Evolutionary conservation across 441 rosid genomes (phyloP), one percentile per base, ranked within the genome.

Genomic region (Erysimum cheiri): DNA sequence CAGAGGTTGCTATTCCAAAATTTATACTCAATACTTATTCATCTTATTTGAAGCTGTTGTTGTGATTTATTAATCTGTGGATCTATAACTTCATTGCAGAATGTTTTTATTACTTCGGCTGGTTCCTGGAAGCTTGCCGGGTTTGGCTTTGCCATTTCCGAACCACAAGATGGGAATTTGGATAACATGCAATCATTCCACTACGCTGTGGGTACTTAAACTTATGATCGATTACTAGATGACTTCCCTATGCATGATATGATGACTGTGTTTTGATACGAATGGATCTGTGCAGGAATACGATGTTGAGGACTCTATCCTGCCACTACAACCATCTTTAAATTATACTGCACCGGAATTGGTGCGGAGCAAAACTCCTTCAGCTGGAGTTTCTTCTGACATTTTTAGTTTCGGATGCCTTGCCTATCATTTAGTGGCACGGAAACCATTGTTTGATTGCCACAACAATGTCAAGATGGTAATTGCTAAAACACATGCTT

Each of bases 111-210:
- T 72, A 95, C 99, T 28, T 85, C 92, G 37, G 80, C 80, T 81
- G 99, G 99, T 69, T 96, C 98, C 17, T 95, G 99, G 98, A 95
- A 95, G 81, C 97, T 95, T 76, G 89, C 92, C 57, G 99, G 99
- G 69, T 95, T 95, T 81, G 88, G 97, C 57, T 90, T 90, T 84
- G 88, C 98, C 64, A 73, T 89, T 77, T 64, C 96, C 71, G 77
- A 80, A 28, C 91, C 90, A 70, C 93, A 89, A 77, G 74, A 73
- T 15, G 78, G 85, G 44, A 83, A 88, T 76, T 82, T 80, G 71
- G 77, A 88, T 71, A 84, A 79, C 72, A 79, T 78, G 47, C 94
- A 78, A 66, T 78, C 92, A 44, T 95, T 92, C 53, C 99, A 92
- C 82, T 95, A 85, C 84, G 73, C 96, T 79, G 98, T 95, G 81